phyloP scores from a whole-genome alignment of 108 stramenopile genomes.

The Hondaea fermentalgiana region DNA sequence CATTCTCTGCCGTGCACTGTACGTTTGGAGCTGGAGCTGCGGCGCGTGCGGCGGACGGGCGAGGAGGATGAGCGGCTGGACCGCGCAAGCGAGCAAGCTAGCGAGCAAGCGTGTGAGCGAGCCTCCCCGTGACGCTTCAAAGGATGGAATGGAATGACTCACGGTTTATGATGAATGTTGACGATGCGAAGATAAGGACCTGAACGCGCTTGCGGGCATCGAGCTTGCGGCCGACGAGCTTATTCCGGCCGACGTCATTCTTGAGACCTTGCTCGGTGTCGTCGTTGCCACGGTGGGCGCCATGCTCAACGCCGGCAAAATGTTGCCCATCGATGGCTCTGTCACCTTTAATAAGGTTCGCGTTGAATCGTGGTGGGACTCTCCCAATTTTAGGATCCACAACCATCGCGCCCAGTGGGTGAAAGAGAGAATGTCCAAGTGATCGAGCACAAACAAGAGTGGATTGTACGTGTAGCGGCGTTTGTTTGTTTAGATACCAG shows the following conservation, averaged over 20 bases:
- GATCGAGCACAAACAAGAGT: too few relatives aligned
- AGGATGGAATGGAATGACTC: too few relatives aligned
- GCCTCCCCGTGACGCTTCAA: too few relatives aligned
- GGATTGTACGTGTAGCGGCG: too few relatives aligned
- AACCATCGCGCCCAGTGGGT: neutral
- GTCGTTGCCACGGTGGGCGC: neutral
- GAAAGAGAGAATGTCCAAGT: neutral
- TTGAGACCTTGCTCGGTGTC: neutral
- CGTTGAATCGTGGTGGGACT: neutral
- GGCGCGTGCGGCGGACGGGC: too few relatives aligned
- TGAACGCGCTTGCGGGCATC: neutral
- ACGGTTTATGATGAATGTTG: neutral
- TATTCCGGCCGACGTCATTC: neutral
- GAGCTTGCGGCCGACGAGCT: neutral
- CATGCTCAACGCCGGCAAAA: neutral
- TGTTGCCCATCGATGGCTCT: constrained; percentile 3
- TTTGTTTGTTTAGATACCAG: too few relatives aligned
- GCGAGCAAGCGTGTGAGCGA: too few relatives aligned
- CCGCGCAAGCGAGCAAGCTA: too few relatives aligned
- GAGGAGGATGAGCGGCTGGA: neutral
- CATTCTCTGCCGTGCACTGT: constrained; percentile 17
- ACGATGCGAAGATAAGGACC: neutral
- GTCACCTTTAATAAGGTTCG: neutral
- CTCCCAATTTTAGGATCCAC: neutral
- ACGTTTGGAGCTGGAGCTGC: neutral